Conservation (phyloP, 257 asterid species). For the Solanum pennellii region DNA sequence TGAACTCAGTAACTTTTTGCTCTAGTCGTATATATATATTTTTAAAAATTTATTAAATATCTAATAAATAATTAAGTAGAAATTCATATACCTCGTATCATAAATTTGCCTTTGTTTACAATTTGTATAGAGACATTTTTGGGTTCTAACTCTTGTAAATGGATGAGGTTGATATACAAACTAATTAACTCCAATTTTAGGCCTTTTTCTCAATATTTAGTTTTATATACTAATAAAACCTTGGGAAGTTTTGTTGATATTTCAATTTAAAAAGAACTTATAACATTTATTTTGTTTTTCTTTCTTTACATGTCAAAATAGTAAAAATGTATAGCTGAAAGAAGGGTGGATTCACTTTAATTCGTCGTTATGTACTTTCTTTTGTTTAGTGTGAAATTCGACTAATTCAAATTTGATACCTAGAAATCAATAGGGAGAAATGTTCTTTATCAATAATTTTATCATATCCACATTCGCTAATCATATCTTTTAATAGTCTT, state of each 20-base stretch:
- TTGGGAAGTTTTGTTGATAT: not conserved
- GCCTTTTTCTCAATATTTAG: not conserved
- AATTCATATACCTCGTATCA: not conserved
- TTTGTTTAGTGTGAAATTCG: accelerated
- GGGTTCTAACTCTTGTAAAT: not conserved
- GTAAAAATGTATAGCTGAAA: not conserved
- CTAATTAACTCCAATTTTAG: not conserved
- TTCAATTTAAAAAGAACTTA: not conserved
- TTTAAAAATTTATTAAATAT: not conserved
- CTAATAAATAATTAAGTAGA: not conserved
- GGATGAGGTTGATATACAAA: not conserved
- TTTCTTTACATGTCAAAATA: not conserved
- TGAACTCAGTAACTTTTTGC: not conserved
- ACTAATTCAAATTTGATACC: not conserved
- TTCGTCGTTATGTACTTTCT: not conserved
- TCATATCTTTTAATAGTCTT: not conserved
- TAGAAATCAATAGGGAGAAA: accelerated
- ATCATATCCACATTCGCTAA: not conserved
- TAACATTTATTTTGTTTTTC: not conserved
- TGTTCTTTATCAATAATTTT: not conserved
- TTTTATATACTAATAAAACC: not conserved
- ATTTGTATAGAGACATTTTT: not conserved
- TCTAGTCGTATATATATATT: not conserved
- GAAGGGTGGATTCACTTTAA: not conserved
- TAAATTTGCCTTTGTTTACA: not conserved